phyloP scores from a whole-genome alignment of 2,329 filamentous ascomycete genomes.

The Zymoseptoria pseudotritici region DNA sequence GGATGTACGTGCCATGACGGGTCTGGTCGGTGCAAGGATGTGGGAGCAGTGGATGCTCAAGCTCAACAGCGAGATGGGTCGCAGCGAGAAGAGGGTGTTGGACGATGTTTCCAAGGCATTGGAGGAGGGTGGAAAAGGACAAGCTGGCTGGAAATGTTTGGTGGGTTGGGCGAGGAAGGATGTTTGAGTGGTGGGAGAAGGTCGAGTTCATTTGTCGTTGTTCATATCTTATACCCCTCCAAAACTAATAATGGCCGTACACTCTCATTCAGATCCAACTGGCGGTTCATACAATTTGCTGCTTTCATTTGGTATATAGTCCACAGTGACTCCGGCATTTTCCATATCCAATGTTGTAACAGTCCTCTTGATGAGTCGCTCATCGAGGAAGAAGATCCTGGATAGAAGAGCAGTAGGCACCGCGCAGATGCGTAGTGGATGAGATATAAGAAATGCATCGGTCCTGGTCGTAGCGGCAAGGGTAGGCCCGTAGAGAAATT shows the following conservation, averaged over 20 bases:
- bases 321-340: too few relatives aligned
- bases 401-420: too few relatives aligned
- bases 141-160: constrained; percentile 53
- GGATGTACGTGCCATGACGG: constrained; percentile 52
- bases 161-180: constrained; percentile 53
- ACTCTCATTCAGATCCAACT: constrained; percentile 9
- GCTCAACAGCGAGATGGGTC: constrained; percentile 77
- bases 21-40: constrained; percentile 76
- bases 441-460: too few relatives aligned
- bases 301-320: too few relatives aligned
- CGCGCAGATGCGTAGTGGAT: too few relatives aligned
- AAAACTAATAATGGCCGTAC: constrained; percentile 10
- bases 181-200: constrained; percentile 2
- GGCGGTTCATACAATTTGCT: neutral
- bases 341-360: too few relatives aligned
- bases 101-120: constrained; percentile 52
- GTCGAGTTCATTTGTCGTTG: neutral
- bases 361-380: too few relatives aligned
- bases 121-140: constrained; percentile 52
- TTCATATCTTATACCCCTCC: neutral
- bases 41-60: constrained; percentile 97
- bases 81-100: constrained; percentile 47
- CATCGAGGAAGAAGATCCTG: too few relatives aligned
- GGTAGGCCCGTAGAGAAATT: too few relatives aligned
- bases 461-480: too few relatives aligned